Evolutionary conservation across 768 basidiomycete genomes (phyloP).

Genomic region (Termitomyces sp.): DNA sequence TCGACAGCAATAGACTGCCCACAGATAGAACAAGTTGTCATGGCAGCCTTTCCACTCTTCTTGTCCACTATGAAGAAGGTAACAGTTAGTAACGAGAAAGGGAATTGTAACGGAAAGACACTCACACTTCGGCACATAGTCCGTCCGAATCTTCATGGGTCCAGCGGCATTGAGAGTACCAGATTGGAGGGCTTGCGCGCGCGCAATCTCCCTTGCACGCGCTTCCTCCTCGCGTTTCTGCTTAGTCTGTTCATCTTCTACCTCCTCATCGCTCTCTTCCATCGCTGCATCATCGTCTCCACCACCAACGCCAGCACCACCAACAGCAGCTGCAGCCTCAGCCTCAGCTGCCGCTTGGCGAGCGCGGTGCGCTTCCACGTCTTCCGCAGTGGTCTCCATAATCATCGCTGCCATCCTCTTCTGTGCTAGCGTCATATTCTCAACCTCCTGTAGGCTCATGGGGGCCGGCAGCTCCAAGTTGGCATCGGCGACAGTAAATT

Average conservation of each 20-base stretch:
- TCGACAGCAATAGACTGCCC: slow-evolving; percentile 96
- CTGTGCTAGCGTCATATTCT: slow-evolving; percentile 95
- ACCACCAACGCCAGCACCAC: slow-evolving; percentile 49
- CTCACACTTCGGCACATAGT: slow-evolving; percentile 93
- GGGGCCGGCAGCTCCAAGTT: slow-evolving; percentile 92
- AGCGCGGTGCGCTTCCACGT: slow-evolving; percentile 79
- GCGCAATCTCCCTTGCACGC: slow-evolving; percentile 64
- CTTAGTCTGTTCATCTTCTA: slow-evolving; percentile 53
- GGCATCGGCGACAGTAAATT: slow-evolving; percentile 92
- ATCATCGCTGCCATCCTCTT: slow-evolving; percentile 98
- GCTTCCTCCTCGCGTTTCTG: slow-evolving; percentile 72
- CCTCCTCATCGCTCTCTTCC: slow-evolving; percentile 85
- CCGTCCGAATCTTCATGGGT: slow-evolving; percentile 92
- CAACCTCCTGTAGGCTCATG: slow-evolving; percentile 91
- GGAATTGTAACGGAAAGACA: slow-evolving; percentile 12
- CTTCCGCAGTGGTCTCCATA: slow-evolving; percentile 90
- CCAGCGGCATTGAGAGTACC: slow-evolving; percentile 69
- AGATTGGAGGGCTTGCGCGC: slow-evolving; percentile 78
- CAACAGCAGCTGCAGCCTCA: slow-evolving; percentile 78
- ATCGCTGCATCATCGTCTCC: slow-evolving; percentile 65
- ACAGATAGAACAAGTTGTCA: slow-evolving; percentile 90
- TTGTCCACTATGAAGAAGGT: slow-evolving; percentile 50
- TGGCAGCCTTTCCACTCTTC: slow-evolving; percentile 61
- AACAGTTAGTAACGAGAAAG: slow-evolving; percentile 4
- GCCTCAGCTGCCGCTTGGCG: slow-evolving; percentile 84